A percentile compares a stretch with the other conserved stretches of the same genome.
These are phyloP conservation scores for Cronartium quercuum DNA, from an alignment of 1,284 basidiomycete species.

Conservation along the genomic window DNA sequence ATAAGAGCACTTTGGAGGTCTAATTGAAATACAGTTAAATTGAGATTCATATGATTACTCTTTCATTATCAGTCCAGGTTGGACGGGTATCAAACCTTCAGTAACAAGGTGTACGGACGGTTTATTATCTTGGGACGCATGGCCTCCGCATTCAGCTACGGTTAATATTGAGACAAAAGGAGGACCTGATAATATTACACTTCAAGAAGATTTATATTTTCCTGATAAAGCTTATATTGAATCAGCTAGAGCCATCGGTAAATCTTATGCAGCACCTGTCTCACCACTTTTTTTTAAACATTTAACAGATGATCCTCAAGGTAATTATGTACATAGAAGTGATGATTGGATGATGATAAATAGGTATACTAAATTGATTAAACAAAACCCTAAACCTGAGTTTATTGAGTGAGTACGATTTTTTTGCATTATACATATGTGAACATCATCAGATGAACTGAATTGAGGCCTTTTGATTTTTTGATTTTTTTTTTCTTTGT, in stretches of 20 bases:
- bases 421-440: neutral
- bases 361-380: slow-evolving; percentile 32
- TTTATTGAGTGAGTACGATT: slow-evolving; percentile 19
- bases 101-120: slow-evolving; percentile 18
- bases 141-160: slow-evolving; percentile 5
- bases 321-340: slow-evolving; percentile 22
- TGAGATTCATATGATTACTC: neutral
- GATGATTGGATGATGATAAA: slow-evolving; percentile 38
- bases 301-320: neutral
- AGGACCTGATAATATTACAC: slow-evolving; percentile 3
- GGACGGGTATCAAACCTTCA: slow-evolving; percentile 23
- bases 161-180: neutral
- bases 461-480: neutral
- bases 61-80: slow-evolving; percentile 18
- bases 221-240: slow-evolving; percentile 25
- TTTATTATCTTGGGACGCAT: slow-evolving; percentile 34
- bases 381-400: slow-evolving; percentile 20
- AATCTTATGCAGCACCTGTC: slow-evolving; percentile 28
- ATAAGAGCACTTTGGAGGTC: no score
- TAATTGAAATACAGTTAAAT: neutral
- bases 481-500: neutral
- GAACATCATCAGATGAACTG: neutral
- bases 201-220: slow-evolving; percentile 25
- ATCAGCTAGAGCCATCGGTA: slow-evolving; percentile 3
- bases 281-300: slow-evolving; percentile 32